Evolutionary conservation across 1,284 basidiomycete species (phyloP), one percentile per base, ranked within the genome.

Genomic region (Sporisorium scitamineum): DNA sequence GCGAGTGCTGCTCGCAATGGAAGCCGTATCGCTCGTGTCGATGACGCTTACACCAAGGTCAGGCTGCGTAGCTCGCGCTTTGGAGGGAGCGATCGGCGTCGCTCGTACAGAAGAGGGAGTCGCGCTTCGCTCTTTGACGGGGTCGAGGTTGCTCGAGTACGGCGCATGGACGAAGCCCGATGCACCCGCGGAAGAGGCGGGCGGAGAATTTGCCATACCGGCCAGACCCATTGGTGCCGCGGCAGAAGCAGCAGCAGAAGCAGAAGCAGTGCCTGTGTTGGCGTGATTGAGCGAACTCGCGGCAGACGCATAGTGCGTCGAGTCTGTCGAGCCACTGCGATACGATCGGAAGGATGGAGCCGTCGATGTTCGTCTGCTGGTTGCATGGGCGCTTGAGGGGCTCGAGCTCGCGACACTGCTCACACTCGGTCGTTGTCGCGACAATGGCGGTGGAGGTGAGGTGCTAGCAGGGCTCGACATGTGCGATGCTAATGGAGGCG

Each of bases 161-260:
- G 39, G 48, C 9, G 58, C 31, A 24, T 56, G 32, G 9, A 31
- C 47, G 11, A 57, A 14, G 11, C 48, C 64, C 24, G 53, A 61
- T 16, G 54, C 48, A 10, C 57, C 55, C 3, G 66, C 66, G 4
- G 66, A 69, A 5, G 66, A 58, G 3, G 66, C 60, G 1, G 45
- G 66, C 16, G 66, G 66, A 2, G 66, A 55, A 29, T 58, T 69
- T 3, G 60, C 50, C 66, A 69, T 62, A 7, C 60, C 60, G 18
- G 66, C 60, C 31, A 62, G 39, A 11, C 60, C 66, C 54, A 54
- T 62, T 3, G 60, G 50, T 24, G 48, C 41, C 3, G 27, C 16
- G 14, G 54, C 6, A 54, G 37, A 27, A 13, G 37, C 34, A 41
- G 11, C 13, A 52, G 20, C 51, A 14, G 32, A 44, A 7, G 22